Evolutionary conservation across 306 rosid species (phyloP).

Genomic region (Corylus americana): DNA sequence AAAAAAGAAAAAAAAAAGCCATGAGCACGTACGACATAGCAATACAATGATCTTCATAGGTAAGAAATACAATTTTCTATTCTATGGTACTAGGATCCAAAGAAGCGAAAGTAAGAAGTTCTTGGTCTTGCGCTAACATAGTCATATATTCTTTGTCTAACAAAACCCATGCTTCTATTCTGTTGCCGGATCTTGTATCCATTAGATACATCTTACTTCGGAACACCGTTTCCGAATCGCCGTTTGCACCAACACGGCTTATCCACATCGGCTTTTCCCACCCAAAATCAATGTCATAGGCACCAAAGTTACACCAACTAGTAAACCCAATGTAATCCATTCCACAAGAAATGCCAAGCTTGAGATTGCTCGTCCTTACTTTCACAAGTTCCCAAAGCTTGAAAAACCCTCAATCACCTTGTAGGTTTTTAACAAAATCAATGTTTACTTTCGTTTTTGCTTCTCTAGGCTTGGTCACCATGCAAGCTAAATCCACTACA

Average conservation of each 20-base stretch:
- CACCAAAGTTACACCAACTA: conserved; percentile 11
- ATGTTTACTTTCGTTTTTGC: neutral
- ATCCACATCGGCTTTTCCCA: conserved; percentile 1
- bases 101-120: conserved; percentile 20
- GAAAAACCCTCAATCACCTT: conserved; percentile 6
- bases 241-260: neutral
- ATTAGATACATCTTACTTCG: neutral
- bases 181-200: neutral
- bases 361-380: neutral
- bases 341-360: neutral
- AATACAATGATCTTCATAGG: neutral
- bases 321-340: conserved; percentile 12
- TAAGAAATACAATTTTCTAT: neutral
- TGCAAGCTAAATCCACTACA: neutral
- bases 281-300: neutral
- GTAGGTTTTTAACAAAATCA: neutral
- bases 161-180: conserved; percentile 18
- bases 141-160: conserved; percentile 6
- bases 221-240: neutral
- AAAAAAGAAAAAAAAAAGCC: too few relatives aligned
- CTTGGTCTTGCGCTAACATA: neutral
- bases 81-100: conserved; percentile 18
- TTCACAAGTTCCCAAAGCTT: neutral
- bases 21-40: neutral
- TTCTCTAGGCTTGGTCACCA: conserved; percentile 9